Evolutionary conservation across 2,329 filamentous ascomycete genomes (phyloP), one percentile per base, ranked within the genome.

Genomic region (Sarocladium brachiariae): DNA sequence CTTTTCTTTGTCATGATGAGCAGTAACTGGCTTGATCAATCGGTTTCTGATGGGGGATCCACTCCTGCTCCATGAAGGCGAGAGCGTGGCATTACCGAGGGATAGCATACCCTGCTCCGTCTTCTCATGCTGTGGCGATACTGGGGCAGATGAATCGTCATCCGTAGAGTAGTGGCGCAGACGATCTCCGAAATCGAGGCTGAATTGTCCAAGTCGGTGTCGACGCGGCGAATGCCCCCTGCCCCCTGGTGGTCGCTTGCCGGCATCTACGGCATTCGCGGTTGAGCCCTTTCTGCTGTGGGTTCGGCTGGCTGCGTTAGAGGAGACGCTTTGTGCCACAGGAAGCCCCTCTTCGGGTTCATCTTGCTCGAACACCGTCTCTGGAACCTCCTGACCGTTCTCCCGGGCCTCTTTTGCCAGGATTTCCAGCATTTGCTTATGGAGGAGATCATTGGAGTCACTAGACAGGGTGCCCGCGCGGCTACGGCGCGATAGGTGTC

Each of bases 21-120:
- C 19, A 5, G 46, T 25, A 7, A 37, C 46, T 16, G 81, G 75
- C 57, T 74, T 80, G 24, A 67, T 67, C 52, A 82, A 68, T 1
- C 79, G 76, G 50, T 80, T 85, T 49, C 83, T 77, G 0, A 72
- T 69, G 25, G 86, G 85, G 6, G 86, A 89, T 2, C 72, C 71
- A 2, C 78, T 74, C 21, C 85, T 77, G 58, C 83, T 89, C 7
- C 72, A 73, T 3, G 75, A 70, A 2, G 83, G 78, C 3, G 85
- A 87, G 8, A 86, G 63, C 51, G 86, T 69, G 66, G 58, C 70
- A 58, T 58, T 79, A 65, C 53, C 74, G 62, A 64, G 73, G 56
- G 4, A 70, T 61, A 31, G 16, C 4, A 47, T 47, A 7, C 16
- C 46, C 14, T 49, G 30, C 14, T 37, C 46, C n/a, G 5, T 16